Percentiles rank a stretch among this genome's conserved stretches.
Evolutionary conservation across 371 early-diverging fungal species (phyloP).

Genomic region (Mucor lusitanicus): DNA sequence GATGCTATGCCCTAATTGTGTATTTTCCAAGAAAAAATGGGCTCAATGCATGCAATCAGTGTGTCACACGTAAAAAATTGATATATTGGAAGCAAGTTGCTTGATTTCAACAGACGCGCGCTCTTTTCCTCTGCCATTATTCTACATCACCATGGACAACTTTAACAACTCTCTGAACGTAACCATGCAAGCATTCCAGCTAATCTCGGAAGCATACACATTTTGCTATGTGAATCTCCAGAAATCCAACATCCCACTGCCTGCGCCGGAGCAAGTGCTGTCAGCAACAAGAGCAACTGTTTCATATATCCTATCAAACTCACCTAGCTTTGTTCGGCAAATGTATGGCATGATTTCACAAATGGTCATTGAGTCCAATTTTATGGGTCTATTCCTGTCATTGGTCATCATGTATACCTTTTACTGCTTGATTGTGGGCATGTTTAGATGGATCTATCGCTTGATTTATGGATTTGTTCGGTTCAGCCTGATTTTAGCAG

Average conservation of each 20-base stretch:
- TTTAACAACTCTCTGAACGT: slow-evolving; percentile 10
- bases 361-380: slow-evolving; percentile 6
- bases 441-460: slow-evolving; percentile 32
- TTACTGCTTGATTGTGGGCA: slow-evolving; percentile 10
- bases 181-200: slow-evolving; percentile 15
- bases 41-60: background rate
- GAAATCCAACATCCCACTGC: slow-evolving; percentile 19
- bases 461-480: slow-evolving; percentile 43
- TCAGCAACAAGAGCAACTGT: background rate
- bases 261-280: slow-evolving; percentile 18
- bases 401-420: slow-evolving; percentile 12
- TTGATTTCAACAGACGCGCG: background rate
- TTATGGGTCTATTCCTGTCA: slow-evolving; percentile 6
- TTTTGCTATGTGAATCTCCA: slow-evolving; percentile 16
- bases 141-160: slow-evolving; percentile 5
- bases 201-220: slow-evolving; percentile 3
- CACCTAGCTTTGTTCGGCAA: slow-evolving; percentile 16
- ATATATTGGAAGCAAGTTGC: background rate
- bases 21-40: background rate
- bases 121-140: background rate
- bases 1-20: background rate
- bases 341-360: background rate
- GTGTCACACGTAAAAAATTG: background rate
- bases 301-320: slow-evolving; percentile 10
- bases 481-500: slow-evolving; percentile 31